A percentile compares a stretch with the other conserved stretches of the same genome.
Conservation (phyloP, 495 filamentous ascomycete genomes). For the Penicillium ucsense region DNA sequence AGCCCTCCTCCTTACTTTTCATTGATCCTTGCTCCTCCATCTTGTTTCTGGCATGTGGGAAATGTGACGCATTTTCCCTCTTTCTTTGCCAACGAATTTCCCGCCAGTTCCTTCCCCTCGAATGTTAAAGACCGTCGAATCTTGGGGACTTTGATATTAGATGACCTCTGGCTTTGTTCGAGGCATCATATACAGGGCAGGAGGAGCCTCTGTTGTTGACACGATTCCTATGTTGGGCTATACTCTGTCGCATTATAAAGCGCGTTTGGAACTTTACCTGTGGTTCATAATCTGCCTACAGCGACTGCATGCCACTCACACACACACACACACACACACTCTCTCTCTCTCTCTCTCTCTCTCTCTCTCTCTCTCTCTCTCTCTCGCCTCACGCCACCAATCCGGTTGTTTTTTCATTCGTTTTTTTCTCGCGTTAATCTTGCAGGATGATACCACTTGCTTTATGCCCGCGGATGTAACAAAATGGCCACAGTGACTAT, state of each 20-base stretch:
- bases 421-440: constrained; percentile 10
- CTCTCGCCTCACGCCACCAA: background rate
- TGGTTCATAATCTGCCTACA: too few relatives aligned
- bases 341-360: constrained; percentile 8
- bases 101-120: too few relatives aligned
- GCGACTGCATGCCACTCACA: too few relatives aligned
- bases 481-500: constrained; percentile 17
- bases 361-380: constrained; percentile 5
- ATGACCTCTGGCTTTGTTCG: constrained; percentile 3
- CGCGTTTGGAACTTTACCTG: too few relatives aligned
- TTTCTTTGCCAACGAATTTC: background rate
- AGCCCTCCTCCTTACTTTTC: constrained; percentile 9
- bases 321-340: too few relatives aligned
- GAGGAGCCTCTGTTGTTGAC: too few relatives aligned
- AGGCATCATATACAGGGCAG: constrained; percentile 17
- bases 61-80: constrained; percentile 9
- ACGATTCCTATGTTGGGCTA: too few relatives aligned
- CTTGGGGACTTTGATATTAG: too few relatives aligned
- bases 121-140: too few relatives aligned
- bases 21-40: constrained; percentile 21
- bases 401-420: background rate
- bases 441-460: constrained; percentile 35
- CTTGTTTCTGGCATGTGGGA: constrained; percentile 10
- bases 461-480: constrained; percentile 18
- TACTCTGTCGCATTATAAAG: too few relatives aligned